Percentiles rank a stretch among this genome's conserved stretches.
Evolutionary conservation across 2,329 filamentous ascomycete genomes (phyloP).

Genomic region (Fusarium siculi): DNA sequence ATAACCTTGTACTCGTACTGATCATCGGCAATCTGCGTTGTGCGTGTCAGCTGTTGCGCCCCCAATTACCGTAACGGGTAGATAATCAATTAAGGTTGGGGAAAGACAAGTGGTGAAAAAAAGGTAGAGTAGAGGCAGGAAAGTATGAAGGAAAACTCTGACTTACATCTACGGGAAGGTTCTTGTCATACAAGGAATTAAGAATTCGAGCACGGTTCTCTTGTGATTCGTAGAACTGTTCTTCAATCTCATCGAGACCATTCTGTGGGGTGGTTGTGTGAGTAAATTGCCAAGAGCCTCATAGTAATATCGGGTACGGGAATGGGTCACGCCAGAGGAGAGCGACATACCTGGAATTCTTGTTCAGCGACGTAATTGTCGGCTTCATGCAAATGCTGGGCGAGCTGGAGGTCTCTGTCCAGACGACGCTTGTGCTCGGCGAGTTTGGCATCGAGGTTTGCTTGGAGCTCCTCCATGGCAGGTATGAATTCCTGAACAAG

Average conservation of each 20-base stretch:
- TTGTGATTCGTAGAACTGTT: constrained; percentile 58
- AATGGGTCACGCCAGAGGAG: constrained; percentile 30
- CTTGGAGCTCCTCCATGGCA: constrained; percentile 61
- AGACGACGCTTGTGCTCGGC: constrained; percentile 47
- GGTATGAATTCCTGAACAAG: constrained; percentile 63
- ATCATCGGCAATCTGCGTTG: constrained; percentile 53
- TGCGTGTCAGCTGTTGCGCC: constrained; percentile 32
- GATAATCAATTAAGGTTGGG: constrained; percentile 23
- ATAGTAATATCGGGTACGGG: constrained; percentile 36
- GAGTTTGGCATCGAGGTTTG: constrained; percentile 47
- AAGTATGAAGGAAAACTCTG: constrained; percentile 6
- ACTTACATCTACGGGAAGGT: constrained; percentile 62
- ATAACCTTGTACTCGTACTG: constrained; percentile 59
- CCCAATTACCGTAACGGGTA: constrained; percentile 12
- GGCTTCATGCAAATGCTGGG: constrained; percentile 52
- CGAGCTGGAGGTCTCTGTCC: constrained; percentile 50
- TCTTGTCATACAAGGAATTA: constrained; percentile 54
- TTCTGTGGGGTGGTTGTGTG: constrained; percentile 46
- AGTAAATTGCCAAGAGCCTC: constrained; percentile 35
- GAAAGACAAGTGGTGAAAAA: constrained; percentile 33
- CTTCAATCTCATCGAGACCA: constrained; percentile 51
- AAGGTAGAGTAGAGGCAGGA: constrained; percentile 12
- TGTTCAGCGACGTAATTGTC: constrained; percentile 49
- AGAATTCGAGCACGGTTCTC: constrained; percentile 59
- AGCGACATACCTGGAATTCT: constrained; percentile 51